A percentile compares a stretch with the other conserved stretches of the same genome.
Evolutionary conservation across 305 asterid species (phyloP).

Genomic region (Ilex paraguariensis): DNA sequence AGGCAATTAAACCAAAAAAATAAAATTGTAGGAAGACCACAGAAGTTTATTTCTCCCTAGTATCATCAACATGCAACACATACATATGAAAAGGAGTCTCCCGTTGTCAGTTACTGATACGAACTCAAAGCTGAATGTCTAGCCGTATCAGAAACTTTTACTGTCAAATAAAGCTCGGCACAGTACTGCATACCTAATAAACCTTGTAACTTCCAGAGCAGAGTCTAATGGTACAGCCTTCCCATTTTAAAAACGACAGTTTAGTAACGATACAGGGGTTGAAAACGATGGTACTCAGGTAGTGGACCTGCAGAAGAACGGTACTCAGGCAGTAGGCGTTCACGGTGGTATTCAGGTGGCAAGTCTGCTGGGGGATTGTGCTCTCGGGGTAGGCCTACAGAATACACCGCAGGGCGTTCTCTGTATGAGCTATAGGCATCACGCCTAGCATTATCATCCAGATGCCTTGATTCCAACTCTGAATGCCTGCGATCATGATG

Average conservation of each 20-base stretch:
- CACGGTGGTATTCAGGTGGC: slow-evolving; percentile 12
- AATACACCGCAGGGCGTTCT: slow-evolving; percentile 27
- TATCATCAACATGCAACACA: too few species aligned
- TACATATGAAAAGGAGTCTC: too few species aligned
- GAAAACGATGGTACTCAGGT: slow-evolving; percentile 11
- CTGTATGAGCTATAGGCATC: slow-evolving; percentile 30
- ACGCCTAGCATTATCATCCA: slow-evolving; percentile 19
- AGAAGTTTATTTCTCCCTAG: too few species aligned
- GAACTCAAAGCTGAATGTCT: not conserved
- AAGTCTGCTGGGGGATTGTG: slow-evolving; percentile 24
- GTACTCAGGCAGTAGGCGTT: slow-evolving; percentile 15
- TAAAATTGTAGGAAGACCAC: too few species aligned
- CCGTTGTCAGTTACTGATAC: too few species aligned
- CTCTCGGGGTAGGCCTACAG: slow-evolving; percentile 15
- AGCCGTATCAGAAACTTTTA: not conserved
- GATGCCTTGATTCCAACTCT: slow-evolving; percentile 24
- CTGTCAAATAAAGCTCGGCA: not conserved
- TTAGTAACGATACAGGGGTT: slow-evolving; percentile 9
- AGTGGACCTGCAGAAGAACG: slow-evolving; percentile 23
- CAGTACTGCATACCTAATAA: not conserved
- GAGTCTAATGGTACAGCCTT: slow-evolving; percentile 3
- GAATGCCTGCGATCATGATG: slow-evolving; percentile 10
- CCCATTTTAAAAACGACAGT: not conserved
- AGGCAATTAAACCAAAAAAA: too few species aligned
- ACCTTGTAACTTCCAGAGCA: slow-evolving; percentile 3